Percentiles rank a stretch among this genome's conserved stretches.
phyloP scores from a whole-genome alignment of 352 stramenopile genomes.

The Phytophthora boehmeriae region DNA sequence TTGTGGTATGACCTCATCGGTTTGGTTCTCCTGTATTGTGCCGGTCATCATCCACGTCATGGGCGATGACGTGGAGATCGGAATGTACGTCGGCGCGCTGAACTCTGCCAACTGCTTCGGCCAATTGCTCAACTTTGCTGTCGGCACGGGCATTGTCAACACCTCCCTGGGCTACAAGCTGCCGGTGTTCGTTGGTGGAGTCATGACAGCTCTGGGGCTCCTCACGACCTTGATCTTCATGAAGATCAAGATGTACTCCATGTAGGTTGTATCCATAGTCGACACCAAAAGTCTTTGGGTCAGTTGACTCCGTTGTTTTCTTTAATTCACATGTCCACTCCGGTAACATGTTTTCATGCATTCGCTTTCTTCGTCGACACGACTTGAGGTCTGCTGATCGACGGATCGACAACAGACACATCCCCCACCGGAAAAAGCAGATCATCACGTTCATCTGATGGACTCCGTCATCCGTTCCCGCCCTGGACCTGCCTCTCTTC shows the following conservation, averaged over 20 bases:
- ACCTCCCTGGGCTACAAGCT: conserved; percentile 45
- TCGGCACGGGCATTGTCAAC: conserved; percentile 34
- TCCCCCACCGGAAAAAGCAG: no score
- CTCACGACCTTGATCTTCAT: conserved; percentile 40
- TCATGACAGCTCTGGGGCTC: conserved; percentile 34
- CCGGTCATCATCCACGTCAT: conserved; percentile 56
- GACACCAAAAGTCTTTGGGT: no score
- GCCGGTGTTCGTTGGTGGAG: conserved; percentile 43
- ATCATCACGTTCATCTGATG: no score
- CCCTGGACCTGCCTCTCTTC: no score
- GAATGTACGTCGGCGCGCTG: conserved; percentile 47
- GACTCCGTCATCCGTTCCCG: no score
- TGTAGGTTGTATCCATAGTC: conserved; percentile 32
- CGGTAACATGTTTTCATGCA: no score
- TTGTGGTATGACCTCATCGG: conserved; percentile 39
- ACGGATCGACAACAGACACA: no score
- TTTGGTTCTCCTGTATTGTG: conserved; percentile 48
- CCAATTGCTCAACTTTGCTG: conserved; percentile 44
- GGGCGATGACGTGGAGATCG: conserved; percentile 41
- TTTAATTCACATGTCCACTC: no score
- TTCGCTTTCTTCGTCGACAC: no score
- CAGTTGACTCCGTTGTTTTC: no score
- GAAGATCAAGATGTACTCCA: conserved; percentile 51
- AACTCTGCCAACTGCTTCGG: conserved; percentile 59
- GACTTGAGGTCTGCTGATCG: no score